These are phyloP conservation scores for Arthroderma sp. DNA, from an alignment of 2,329 filamentous ascomycete genomes.

Conservation along the genomic window DNA sequence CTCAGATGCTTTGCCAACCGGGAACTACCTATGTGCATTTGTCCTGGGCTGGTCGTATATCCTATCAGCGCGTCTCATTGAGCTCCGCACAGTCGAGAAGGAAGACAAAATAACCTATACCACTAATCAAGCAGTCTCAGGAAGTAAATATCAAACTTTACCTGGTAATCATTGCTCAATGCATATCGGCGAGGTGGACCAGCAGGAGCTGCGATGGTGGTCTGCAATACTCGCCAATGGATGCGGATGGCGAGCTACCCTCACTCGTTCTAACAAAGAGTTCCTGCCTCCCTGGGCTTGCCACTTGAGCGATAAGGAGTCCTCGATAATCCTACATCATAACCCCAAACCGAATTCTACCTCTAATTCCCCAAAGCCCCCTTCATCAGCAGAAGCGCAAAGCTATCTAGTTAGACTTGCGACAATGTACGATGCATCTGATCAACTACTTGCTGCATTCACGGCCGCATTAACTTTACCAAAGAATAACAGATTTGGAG, in stretches of 20 bases:
- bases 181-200: slow-evolving; percentile 6
- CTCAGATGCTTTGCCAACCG: not conserved
- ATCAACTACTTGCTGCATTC: slow-evolving; percentile 14
- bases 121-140: not conserved
- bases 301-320: slow-evolving; percentile 7
- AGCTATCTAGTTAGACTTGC: slow-evolving; percentile 13
- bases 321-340: slow-evolving; percentile 5
- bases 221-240: slow-evolving; percentile 10
- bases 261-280: not conserved
- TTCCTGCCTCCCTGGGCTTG: slow-evolving; percentile 9
- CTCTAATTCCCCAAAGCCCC: slow-evolving; percentile 4
- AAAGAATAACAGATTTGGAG: slow-evolving; percentile 10
- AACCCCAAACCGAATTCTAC: not conserved
- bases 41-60: slow-evolving; percentile 12
- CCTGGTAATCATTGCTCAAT: not conserved
- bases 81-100: too few species aligned
- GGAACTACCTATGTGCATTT: slow-evolving; percentile 10
- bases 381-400: slow-evolving; percentile 12
- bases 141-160: not conserved
- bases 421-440: slow-evolving; percentile 10
- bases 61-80: slow-evolving; percentile 7
- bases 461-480: slow-evolving; percentile 11
- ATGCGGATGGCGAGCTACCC: slow-evolving; percentile 10
- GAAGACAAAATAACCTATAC: slow-evolving; percentile 1
- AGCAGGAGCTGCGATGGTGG: slow-evolving; percentile 11